Evolutionary conservation across 1,284 basidiomycete species (phyloP).

Genomic region (Rhodotorula sp.): DNA sequence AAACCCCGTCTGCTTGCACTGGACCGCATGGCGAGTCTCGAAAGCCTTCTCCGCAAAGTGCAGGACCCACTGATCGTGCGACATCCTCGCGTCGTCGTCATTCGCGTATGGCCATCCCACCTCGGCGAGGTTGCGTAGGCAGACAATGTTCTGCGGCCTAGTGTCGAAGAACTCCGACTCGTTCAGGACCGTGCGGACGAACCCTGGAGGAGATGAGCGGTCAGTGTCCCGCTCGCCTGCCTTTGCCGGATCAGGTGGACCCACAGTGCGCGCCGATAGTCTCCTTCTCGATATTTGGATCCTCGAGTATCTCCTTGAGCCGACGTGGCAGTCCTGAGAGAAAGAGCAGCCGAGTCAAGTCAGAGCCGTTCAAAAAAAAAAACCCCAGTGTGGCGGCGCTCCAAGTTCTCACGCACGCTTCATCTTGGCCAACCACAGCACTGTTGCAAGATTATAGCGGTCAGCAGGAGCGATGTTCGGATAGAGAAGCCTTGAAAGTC

Average conservation of each 20-base stretch:
- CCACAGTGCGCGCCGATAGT: constrained; percentile 3
- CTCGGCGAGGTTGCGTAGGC: constrained; percentile 7
- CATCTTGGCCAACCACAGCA: constrained; percentile 4
- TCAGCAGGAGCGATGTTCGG: too few species aligned
- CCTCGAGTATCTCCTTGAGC: neutral
- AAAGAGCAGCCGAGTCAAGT: neutral
- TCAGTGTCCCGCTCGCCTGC: too few species aligned
- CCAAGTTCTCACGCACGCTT: constrained; percentile 2
- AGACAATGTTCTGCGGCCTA: neutral
- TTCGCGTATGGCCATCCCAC: neutral
- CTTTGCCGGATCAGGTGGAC: neutral
- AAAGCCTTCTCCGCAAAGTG: neutral
- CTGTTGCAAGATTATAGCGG: neutral
- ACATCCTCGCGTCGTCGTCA: neutral
- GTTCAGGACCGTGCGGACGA: neutral
- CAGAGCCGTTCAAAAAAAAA: neutral
- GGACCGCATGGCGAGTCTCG: neutral
- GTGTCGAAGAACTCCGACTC: neutral
- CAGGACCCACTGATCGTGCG: neutral
- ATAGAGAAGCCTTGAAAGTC: too few species aligned
- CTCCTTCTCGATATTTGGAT: constrained; percentile 6
- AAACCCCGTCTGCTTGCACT: neutral
- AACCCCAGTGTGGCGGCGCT: neutral
- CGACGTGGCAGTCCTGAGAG: neutral
- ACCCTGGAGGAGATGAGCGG: neutral